phyloP scores from a whole-genome alignment of 306 rosid genomes.

The Glycine soja region DNA sequence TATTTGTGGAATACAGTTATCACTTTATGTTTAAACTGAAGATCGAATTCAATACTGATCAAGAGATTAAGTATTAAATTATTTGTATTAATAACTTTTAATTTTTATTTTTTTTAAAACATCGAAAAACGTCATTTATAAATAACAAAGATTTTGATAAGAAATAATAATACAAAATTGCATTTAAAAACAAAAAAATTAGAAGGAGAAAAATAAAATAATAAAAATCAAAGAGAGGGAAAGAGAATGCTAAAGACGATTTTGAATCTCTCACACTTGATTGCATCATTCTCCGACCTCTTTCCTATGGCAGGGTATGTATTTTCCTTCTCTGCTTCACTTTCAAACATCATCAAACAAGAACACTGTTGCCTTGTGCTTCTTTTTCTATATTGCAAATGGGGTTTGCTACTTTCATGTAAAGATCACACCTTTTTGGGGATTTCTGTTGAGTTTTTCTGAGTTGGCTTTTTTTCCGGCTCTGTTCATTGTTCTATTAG shows the following conservation, averaged over 20 bases:
- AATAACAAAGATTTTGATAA: not conserved
- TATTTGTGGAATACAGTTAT: too few species aligned
- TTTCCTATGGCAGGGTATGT: slow-evolving; percentile 66
- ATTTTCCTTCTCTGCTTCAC: not conserved
- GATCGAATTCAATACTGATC: too few species aligned
- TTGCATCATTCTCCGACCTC: not conserved
- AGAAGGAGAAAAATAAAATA: not conserved
- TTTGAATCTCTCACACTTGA: slow-evolving; percentile 5
- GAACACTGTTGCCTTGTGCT: not conserved
- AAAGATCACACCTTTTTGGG: slow-evolving; percentile 29
- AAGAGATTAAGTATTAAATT: too few species aligned
- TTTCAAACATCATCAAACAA: not conserved
- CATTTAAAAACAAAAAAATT: not conserved
- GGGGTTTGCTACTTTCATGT: slow-evolving; percentile 24
- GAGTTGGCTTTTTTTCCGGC: not conserved
- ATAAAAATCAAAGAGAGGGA: not conserved
- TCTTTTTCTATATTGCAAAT: not conserved
- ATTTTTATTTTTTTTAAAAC: too few species aligned
- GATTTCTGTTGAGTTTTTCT: not conserved
- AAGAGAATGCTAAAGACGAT: not conserved
- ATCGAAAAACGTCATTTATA: too few species aligned
- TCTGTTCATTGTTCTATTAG: slow-evolving; percentile 20
- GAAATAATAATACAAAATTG: not conserved
- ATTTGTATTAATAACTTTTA: too few species aligned
- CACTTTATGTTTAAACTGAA: too few species aligned